Conservation (phyloP, 2,329 filamentous ascomycete genomes). For the Cladosporium sp. region DNA sequence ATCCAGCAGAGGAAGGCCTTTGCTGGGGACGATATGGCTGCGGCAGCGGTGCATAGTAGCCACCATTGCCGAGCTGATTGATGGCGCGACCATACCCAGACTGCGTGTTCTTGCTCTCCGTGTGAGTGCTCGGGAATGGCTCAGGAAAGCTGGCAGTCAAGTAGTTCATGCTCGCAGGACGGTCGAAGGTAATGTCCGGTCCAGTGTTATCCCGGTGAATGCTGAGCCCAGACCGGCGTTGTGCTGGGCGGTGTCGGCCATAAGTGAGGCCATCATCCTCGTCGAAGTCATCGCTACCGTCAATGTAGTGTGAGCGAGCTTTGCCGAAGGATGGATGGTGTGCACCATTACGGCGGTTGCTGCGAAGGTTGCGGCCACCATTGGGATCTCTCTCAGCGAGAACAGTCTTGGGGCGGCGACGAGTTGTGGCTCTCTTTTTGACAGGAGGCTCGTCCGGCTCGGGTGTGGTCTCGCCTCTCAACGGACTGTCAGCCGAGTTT, state of each 20-base stretch:
- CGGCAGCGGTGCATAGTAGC: constrained; percentile 1
- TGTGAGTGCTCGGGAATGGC: background rate
- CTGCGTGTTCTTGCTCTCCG: background rate
- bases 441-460: constrained; percentile 22
- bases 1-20: background rate
- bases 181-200: constrained; percentile 31
- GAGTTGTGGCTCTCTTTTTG: constrained; percentile 13
- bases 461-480: constrained; percentile 30
- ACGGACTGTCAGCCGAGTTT: constrained; percentile 26
- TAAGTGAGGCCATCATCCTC: constrained; percentile 32
- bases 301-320: constrained; percentile 28
- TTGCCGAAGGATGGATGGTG: constrained; percentile 14
- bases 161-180: constrained; percentile 17
- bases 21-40: background rate
- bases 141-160: constrained; percentile 18
- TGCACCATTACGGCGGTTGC: constrained; percentile 6
- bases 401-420: constrained; percentile 7
- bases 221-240: constrained; percentile 36
- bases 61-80: constrained; percentile 1
- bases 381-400: constrained; percentile 26
- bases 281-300: constrained; percentile 23
- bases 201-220: constrained; percentile 39
- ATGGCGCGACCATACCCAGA: background rate
- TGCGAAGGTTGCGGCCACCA: constrained; percentile 17
- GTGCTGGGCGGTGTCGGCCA: constrained; percentile 23